A percentile compares a stretch with the other conserved stretches of the same genome.
These are phyloP conservation scores for Sergeia podlipaevii DNA, from an alignment of 208 protist genomes.

Conservation along the genomic window DNA sequence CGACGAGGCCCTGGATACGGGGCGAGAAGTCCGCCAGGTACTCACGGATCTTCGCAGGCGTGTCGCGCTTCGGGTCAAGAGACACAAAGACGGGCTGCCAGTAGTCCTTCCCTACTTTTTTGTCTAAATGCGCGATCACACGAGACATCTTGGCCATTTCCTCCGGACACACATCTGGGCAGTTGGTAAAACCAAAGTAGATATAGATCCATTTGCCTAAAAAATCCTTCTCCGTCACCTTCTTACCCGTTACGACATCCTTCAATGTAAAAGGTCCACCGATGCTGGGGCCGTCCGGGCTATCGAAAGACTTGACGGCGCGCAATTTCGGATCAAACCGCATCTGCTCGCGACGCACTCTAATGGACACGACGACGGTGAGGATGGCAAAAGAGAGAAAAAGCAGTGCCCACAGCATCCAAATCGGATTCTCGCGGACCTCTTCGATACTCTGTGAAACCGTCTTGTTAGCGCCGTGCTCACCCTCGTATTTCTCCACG, in stretches of 20 bases:
- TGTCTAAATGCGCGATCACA: slow-evolving; percentile 74
- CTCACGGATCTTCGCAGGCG: slow-evolving; percentile 53
- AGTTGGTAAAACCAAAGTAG: slow-evolving; percentile 98
- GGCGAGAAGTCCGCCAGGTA: slow-evolving; percentile 93
- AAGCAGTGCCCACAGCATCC: slow-evolving; percentile 72
- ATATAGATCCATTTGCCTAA: slow-evolving; percentile 92
- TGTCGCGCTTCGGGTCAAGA: slow-evolving; percentile 93
- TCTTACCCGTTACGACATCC: slow-evolving; percentile 58
- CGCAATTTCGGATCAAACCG: slow-evolving; percentile 74
- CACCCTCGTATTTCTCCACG: slow-evolving; percentile 61
- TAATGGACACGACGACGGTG: slow-evolving; percentile 73
- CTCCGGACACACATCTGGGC: slow-evolving; percentile 95
- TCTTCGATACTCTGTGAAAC: slow-evolving; percentile 52
- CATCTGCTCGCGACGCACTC: slow-evolving; percentile 71
- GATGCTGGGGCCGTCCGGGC: slow-evolving; percentile 63
- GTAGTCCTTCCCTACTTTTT: slow-evolving; percentile 71
- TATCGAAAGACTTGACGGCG: slow-evolving; percentile 70
- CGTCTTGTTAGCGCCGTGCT: slow-evolving; percentile 29
- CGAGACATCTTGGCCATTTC: slow-evolving; percentile 94
- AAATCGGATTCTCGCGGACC: slow-evolving; percentile 66
- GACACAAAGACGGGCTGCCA: slow-evolving; percentile 94
- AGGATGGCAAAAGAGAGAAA: slow-evolving; percentile 42
- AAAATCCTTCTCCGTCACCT: slow-evolving; percentile 70
- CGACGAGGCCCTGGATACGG: slow-evolving; percentile 88
- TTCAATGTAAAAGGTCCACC: slow-evolving; percentile 66